Conservation (phyloP, 176 grass and related monocot genomes). For the Hyparrhenia diplandra region DNA sequence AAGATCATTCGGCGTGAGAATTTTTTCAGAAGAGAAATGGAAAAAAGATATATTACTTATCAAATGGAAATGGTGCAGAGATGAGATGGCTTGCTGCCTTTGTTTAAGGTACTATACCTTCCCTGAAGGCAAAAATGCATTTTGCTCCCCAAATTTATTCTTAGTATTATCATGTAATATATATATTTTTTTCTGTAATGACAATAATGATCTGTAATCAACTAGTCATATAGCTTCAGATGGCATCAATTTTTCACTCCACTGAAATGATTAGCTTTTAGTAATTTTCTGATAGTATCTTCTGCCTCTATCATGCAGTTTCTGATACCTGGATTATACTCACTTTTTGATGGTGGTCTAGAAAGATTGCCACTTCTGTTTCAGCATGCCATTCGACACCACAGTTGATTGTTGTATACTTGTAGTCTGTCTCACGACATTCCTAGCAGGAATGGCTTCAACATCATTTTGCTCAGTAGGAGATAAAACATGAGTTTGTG, state of each 20-base stretch:
- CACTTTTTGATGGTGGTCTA: background rate
- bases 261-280: background rate
- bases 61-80: conserved; percentile 98
- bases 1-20: conserved; percentile 70
- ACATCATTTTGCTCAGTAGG: conserved; percentile 2
- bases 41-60: conserved; percentile 96
- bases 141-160: background rate
- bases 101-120: conserved; percentile 44
- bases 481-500: background rate
- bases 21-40: conserved; percentile 93
- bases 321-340: background rate
- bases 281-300: conserved; percentile 8
- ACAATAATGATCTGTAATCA: background rate
- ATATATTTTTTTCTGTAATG: background rate
- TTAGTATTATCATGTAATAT: background rate
- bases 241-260: background rate
- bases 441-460: background rate
- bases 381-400: background rate
- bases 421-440: conserved; percentile 17
- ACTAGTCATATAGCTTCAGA: background rate
- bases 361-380: background rate
- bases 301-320: conserved; percentile 22
- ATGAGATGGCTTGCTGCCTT: conserved; percentile 93
- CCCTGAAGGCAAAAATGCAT: background rate
- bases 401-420: conserved; percentile 29